Evolutionary conservation across 805 yeast species (phyloP).

Genomic region (Wickerhamiella alocasiicola): DNA sequence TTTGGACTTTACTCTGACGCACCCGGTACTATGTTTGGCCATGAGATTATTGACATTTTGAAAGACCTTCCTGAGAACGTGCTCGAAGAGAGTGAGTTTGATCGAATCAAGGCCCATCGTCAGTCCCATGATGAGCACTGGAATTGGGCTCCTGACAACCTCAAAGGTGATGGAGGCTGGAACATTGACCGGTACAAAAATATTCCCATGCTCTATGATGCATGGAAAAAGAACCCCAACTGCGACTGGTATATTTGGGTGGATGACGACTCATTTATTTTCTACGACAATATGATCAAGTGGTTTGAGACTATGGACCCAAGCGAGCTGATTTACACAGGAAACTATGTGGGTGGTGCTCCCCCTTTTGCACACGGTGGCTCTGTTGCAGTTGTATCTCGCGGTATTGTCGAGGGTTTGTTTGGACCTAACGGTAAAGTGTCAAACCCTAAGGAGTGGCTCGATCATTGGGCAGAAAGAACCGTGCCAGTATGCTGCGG

Average conservation of each 20-base stretch:
- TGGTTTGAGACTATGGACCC: constrained; percentile 23
- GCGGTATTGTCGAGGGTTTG: constrained; percentile 23
- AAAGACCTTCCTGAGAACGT: constrained; percentile 19
- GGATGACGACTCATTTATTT: constrained; percentile 29
- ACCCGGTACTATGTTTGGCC: constrained; percentile 25
- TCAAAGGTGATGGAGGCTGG: constrained; percentile 23
- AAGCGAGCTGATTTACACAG: constrained; percentile 24
- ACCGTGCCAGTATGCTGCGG: constrained; percentile 27
- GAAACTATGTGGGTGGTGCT: constrained; percentile 21
- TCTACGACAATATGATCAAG: constrained; percentile 23
- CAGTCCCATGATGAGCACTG: constrained; percentile 15
- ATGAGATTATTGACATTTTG: constrained; percentile 26
- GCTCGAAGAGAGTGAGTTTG: constrained; percentile 17
- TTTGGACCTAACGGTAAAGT: constrained; percentile 22
- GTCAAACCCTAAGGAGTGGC: constrained; percentile 5
- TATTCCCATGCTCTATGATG: constrained; percentile 30
- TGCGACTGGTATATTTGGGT: constrained; percentile 29
- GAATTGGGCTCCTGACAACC: constrained; percentile 16
- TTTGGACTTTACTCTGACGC: constrained; percentile 30
- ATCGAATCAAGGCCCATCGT: constrained; percentile 16
- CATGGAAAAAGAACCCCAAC: constrained; percentile 24
- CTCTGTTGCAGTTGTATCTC: constrained; percentile 27
- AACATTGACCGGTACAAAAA: constrained; percentile 29
- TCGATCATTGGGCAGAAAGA: constrained; percentile 18
- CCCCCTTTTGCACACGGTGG: constrained; percentile 31